Percentiles rank a stretch among this genome's conserved stretches.
Conservation (phyloP, 495 filamentous ascomycete species). For the Acidiella bohemica region DNA sequence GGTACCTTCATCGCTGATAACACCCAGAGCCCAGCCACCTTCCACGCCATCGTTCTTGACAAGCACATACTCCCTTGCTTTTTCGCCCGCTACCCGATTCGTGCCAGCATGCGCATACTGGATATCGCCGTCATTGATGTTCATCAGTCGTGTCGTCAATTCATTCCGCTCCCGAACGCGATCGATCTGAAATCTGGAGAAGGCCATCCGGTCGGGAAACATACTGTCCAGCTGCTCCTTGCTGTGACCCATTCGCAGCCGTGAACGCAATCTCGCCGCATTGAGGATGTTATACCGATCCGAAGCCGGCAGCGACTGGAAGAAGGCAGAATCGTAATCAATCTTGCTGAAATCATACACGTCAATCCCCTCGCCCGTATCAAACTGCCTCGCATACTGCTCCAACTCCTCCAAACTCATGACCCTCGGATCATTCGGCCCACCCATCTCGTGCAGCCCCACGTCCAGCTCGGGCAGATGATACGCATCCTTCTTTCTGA, state of each 20-base stretch:
- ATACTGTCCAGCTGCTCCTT: constrained; percentile 91
- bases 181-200: constrained; percentile 92
- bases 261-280: constrained; percentile 71
- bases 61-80: constrained; percentile 82
- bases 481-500: constrained; percentile 84
- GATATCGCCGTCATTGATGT: constrained; percentile 74
- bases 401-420: constrained; percentile 90
- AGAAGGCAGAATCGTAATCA: constrained; percentile 89
- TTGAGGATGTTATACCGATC: constrained; percentile 97
- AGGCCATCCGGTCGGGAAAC: constrained; percentile 98
- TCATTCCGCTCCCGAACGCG: constrained; percentile 82
- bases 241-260: constrained; percentile 85
- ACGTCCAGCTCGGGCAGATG: constrained; percentile 75
- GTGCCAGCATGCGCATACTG: constrained; percentile 47
- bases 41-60: constrained; percentile 91
- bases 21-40: constrained; percentile 93
- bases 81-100: constrained; percentile 76
- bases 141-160: constrained; percentile 91
- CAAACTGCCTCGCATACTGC: constrained; percentile 82
- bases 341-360: constrained; percentile 98
- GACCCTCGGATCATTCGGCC: constrained; percentile 78
- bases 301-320: constrained; percentile 70
- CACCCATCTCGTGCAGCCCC: constrained; percentile 69
- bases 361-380: constrained; percentile 88
- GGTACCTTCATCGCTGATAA: constrained; percentile 56